Evolutionary conservation across 257 asterid species (phyloP).

Genomic region (Penstemon newberryi): DNA sequence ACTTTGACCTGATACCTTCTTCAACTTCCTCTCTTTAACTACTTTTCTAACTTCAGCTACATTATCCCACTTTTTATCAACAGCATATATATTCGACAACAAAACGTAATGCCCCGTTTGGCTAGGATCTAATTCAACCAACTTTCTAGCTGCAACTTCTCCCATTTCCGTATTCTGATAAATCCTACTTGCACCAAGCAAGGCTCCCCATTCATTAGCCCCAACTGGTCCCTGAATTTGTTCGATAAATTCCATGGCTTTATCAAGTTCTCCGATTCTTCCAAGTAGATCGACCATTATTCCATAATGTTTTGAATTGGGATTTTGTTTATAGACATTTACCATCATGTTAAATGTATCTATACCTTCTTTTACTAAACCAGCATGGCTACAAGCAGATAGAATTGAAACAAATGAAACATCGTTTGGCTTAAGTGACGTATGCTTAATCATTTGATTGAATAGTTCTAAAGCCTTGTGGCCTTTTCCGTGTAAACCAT

Average conservation of each 20-base stretch:
- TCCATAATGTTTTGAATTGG: slow-evolving; percentile 64
- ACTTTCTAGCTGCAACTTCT: slow-evolving; percentile 56
- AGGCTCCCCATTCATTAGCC: slow-evolving; percentile 65
- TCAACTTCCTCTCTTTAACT: slow-evolving; percentile 46
- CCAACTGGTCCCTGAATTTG: slow-evolving; percentile 42
- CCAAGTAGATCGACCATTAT: slow-evolving; percentile 69
- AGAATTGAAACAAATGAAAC: slow-evolving; percentile 63
- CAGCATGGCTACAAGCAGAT: slow-evolving; percentile 79
- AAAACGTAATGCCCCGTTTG: slow-evolving; percentile 55
- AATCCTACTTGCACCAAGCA: slow-evolving; percentile 62
- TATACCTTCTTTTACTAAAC: slow-evolving; percentile 66
- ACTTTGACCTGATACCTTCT: slow-evolving; percentile 52
- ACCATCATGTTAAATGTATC: slow-evolving; percentile 54
- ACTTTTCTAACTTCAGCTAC: slow-evolving; percentile 53
- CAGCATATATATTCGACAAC: slow-evolving; percentile 62
- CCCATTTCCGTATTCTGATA: slow-evolving; percentile 57
- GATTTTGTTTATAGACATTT: slow-evolving; percentile 43
- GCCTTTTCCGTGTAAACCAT: slow-evolving; percentile 66
- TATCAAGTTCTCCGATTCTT: slow-evolving; percentile 58
- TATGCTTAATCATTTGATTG: slow-evolving; percentile 45
- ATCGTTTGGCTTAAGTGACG: slow-evolving; percentile 49
- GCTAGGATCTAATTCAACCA: slow-evolving; percentile 37
- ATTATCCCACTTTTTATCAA: slow-evolving; percentile 57
- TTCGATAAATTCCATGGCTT: slow-evolving; percentile 51
- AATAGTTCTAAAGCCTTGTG: slow-evolving; percentile 56